phyloP scores from a whole-genome alignment of 352 stramenopile genomes.

The Phytophthora pistaciae region DNA sequence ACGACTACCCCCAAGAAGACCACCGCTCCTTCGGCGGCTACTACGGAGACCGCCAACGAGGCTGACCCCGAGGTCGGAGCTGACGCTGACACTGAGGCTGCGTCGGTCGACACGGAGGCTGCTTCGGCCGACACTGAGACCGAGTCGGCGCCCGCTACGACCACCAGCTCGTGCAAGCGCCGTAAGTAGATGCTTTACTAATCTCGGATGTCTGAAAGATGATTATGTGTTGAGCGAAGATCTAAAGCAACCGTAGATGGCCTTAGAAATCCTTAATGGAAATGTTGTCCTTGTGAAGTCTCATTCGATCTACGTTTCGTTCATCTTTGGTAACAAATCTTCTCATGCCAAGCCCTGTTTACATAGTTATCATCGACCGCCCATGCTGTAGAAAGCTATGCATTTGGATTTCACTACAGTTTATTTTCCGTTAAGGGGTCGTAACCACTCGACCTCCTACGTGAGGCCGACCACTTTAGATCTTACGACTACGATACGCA shows the following conservation, averaged over 20 bases:
- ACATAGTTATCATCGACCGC: no score
- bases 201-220: conserved; percentile 12
- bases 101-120: background rate
- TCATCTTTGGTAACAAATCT: conserved; percentile 1
- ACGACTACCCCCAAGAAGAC: conserved; percentile 9
- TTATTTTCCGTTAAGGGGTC: conserved; percentile 15
- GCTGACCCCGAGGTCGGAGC: conserved; percentile 18
- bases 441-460: conserved; percentile 8
- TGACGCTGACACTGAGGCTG: conserved; percentile 1
- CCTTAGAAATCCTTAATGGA: conserved; percentile 22
- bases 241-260: conserved; percentile 17
- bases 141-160: background rate
- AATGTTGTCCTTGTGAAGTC: conserved; percentile 17
- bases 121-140: background rate
- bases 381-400: no score
- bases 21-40: background rate
- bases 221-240: conserved; percentile 21
- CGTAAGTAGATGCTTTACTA: conserved; percentile 28
- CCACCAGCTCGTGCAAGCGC: conserved; percentile 27
- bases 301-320: background rate
- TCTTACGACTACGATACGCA: conserved; percentile 6
- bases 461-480: conserved; percentile 1
- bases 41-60: conserved; percentile 17
- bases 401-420: no score
- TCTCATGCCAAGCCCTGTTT: no score